These are phyloP conservation scores for Fraxinus floribunda DNA, from an alignment of 305 asterid species.

Conservation along the genomic window DNA sequence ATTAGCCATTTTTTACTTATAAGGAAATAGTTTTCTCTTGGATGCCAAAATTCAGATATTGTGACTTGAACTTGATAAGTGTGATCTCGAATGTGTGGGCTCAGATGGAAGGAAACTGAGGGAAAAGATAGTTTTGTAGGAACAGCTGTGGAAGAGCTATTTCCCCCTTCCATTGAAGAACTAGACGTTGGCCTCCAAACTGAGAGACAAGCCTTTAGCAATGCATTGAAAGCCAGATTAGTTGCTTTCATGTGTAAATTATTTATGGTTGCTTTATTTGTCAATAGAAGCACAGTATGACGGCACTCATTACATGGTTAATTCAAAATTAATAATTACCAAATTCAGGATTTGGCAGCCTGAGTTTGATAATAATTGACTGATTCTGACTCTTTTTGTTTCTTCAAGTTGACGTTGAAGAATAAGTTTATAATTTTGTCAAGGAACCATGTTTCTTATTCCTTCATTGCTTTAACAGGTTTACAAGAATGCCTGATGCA, in stretches of 20 bases:
- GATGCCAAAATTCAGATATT: neutral
- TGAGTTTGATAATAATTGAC: neutral
- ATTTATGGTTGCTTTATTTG: neutral
- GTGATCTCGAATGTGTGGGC: neutral
- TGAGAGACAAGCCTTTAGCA: neutral
- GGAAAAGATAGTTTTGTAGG: neutral
- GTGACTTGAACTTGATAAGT: neutral
- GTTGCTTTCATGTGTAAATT: neutral
- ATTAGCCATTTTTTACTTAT: neutral
- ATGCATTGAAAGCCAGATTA: neutral
- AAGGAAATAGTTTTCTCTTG: neutral
- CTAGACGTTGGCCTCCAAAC: neutral
- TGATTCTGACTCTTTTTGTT: neutral
- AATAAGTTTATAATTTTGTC: slow-evolving; percentile 2
- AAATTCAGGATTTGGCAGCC: neutral
- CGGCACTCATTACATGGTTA: neutral
- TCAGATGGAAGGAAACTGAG: neutral
- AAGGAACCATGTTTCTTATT: slow-evolving; percentile 17
- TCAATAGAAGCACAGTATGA: neutral
- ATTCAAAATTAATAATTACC: neutral
- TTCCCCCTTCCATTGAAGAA: neutral
- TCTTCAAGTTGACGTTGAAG: neutral
- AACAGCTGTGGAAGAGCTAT: neutral
- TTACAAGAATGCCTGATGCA: slow-evolving; percentile 47
- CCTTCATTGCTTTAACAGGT: slow-evolving; percentile 46